Base-by-base conservation (phyloP, 2,329 filamentous ascomycete species). In the Myriosclerotinia duriaeana region DNA sequence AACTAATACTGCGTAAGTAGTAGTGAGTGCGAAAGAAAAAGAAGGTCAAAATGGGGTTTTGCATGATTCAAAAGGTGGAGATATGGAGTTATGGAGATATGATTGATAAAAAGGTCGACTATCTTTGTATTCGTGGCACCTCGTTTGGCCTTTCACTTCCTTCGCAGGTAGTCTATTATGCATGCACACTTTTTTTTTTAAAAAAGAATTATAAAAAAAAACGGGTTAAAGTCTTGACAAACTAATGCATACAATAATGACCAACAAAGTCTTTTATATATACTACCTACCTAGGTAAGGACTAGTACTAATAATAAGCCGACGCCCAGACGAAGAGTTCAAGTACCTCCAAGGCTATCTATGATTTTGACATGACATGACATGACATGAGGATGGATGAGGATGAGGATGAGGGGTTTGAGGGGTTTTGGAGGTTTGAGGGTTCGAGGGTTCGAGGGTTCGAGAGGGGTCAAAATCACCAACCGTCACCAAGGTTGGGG, bases 41-140 rank as follows among this genome's bases (percentile, higher is more conserved):
- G 38, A 44, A 36, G 17, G 17, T 34, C 58, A 56, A 44, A 38
- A 66, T 62, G 64, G 38, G 50, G 61, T 46, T 55, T 46, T n/a
- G 50, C 50, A 56, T 64, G 61, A 64, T 50, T 60, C 44, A 56
- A 40, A 40, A 15, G 46, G 60, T 63, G 46, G 60, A 62, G 48
- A n/a, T 1, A n/a, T n/a, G n/a, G n/a, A n/a, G n/a, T n/a, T n/a
- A 52, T 62, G 46, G n/a, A 53, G 40, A 62, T 40, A 60, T 38
- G 42, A 36, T 48, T 59, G 59, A 53, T 62, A 62, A 62, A 22
- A 40, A 48, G 42, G 42, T 36, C 26, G 42, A 59, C 12, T 26
- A 60, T 50, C 44, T 26, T 50, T 60, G 58, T 60, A 60, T 50
- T 60, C 58, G 58, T 60, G 58, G 58, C 58, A 60, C 44, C 8